phyloP scores from a whole-genome alignment of 805 yeast species.

The Gaillardinia entomophila region DNA sequence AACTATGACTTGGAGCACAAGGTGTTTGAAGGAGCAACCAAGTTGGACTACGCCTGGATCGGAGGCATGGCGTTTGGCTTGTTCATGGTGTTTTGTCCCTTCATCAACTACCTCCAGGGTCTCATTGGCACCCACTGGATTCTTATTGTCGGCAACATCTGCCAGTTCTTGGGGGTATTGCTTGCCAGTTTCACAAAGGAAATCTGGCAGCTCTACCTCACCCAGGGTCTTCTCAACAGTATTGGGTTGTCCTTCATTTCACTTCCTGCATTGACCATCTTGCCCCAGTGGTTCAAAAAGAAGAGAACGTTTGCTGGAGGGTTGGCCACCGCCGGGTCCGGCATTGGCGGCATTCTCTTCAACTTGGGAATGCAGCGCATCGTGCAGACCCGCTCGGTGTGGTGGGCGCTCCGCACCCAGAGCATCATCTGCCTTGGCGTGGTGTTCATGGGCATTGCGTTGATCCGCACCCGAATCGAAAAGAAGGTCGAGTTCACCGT shows the following conservation, averaged over 20 bases:
- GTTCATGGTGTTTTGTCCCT: slow-evolving; percentile 48
- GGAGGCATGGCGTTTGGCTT: slow-evolving; percentile 64
- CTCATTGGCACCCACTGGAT: slow-evolving; percentile 34
- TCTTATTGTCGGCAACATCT: slow-evolving; percentile 40
- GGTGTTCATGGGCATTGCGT: slow-evolving; percentile 18
- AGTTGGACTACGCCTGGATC: slow-evolving; percentile 57
- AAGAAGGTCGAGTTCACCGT: slow-evolving; percentile 6
- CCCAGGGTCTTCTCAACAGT: slow-evolving; percentile 65
- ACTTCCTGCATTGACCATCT: slow-evolving; percentile 51
- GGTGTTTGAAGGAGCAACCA: slow-evolving; percentile 48
- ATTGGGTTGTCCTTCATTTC: slow-evolving; percentile 51
- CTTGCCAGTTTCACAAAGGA: slow-evolving; percentile 55
- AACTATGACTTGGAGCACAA: slow-evolving; percentile 48
- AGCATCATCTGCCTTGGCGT: slow-evolving; percentile 30
- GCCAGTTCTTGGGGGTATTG: slow-evolving; percentile 51
- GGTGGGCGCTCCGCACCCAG: slow-evolving; percentile 49
- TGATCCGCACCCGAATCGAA: slow-evolving; percentile 7
- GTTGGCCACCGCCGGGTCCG: slow-evolving; percentile 45
- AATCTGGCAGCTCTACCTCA: slow-evolving; percentile 60
- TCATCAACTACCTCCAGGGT: slow-evolving; percentile 43
- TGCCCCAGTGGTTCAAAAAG: slow-evolving; percentile 69
- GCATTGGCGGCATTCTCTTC: slow-evolving; percentile 47
- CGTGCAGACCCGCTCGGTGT: slow-evolving; percentile 28
- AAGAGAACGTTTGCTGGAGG: slow-evolving; percentile 53
- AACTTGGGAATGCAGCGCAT: slow-evolving; percentile 45